A percentile compares a stretch with the other conserved stretches of the same genome.
These are phyloP conservation scores for Omphalea diandra DNA, from an alignment of 441 rosid species.

Conservation along the genomic window DNA sequence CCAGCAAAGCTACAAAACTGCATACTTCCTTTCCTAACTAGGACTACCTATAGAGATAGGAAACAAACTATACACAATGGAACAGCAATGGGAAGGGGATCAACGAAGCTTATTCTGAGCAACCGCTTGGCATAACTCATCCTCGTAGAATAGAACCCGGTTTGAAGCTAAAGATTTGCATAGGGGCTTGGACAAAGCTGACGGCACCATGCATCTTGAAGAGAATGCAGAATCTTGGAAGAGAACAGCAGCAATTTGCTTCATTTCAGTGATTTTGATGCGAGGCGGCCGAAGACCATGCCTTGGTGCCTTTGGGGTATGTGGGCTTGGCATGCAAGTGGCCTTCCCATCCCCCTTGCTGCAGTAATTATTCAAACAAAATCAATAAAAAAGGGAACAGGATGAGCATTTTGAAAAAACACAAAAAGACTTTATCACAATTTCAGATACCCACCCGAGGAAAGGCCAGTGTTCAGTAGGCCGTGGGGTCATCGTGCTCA, in stretches of 20 bases:
- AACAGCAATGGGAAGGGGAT: slow-evolving; percentile 24
- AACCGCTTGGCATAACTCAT: slow-evolving; percentile 94
- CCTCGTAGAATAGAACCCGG: slow-evolving; percentile 84
- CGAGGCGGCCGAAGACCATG: slow-evolving; percentile 93
- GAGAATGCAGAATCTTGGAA: slow-evolving; percentile 83
- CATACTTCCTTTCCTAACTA: slow-evolving; percentile 46
- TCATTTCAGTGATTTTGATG: slow-evolving; percentile 63
- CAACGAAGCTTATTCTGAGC: slow-evolving; percentile 91
- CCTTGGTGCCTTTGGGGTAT: slow-evolving; percentile 88
- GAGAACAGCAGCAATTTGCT: slow-evolving; percentile 85
- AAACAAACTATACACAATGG: slow-evolving; percentile 47
- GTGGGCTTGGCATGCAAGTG: slow-evolving; percentile 49
- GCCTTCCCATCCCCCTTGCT: slow-evolving; percentile 70
- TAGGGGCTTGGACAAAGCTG: slow-evolving; percentile 69
- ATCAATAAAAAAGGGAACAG: slow-evolving; percentile 4
- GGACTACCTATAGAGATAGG: slow-evolving; percentile 27
- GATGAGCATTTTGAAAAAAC: neutral
- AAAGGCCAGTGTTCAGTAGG: slow-evolving; percentile 90
- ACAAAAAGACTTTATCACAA: neutral
- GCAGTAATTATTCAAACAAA: slow-evolving; percentile 23
- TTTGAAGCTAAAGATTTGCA: slow-evolving; percentile 89
- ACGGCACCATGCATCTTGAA: slow-evolving; percentile 71
- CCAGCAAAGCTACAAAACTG: slow-evolving; percentile 66
- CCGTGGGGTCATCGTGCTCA: slow-evolving; percentile 64
- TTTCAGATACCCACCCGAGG: slow-evolving; percentile 39